Base-by-base conservation (phyloP, 2,329 filamentous ascomycete genomes). In the Ceratocystis huliohia region DNA sequence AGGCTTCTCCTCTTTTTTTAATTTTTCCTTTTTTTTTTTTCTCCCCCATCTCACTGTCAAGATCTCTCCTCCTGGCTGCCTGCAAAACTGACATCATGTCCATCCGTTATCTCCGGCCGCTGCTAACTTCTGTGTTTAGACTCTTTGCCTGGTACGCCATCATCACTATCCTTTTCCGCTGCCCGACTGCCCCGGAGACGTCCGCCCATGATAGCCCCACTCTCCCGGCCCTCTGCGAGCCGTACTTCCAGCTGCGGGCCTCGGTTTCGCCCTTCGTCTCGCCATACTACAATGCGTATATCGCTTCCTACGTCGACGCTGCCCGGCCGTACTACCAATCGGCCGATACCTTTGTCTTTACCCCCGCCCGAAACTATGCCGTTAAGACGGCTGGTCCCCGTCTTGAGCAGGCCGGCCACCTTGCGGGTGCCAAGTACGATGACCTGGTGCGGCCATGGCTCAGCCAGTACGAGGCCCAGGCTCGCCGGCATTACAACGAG, bases 61-160 rank as follows among this genome's bases (percentile, higher is more conserved):
- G 22, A n/a, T 45, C 10, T 30, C 57, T 4, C 8, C 59, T 41
- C 57, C 22, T 45, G 28, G 2, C 37, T 45, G 10, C 57, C 28
- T 15, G 33, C 53, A 66, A 41, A 45, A 15, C 33, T 8, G 25
- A 41, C 28, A 20, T 25, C 30, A 48, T 50, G 20, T n/a, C 44
- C 20, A n/a, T 10, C 20, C 48, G 48, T 6, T 6, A 15, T 53
- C n/a, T 22, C 33, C 17, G 50, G 13, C 28, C 30, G 15, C 41
- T 25, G 37, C 50, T 65, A 61, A 61, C 50, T 5, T 33, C 33
- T 4, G 22, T 63, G 25, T 50, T 2, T 69, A 93, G 93, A 72
- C 75, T 96, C 57, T 75, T 87, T 67, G 88, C 90, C 22, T 99
- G 93, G 93, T 96, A 94, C 74, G 82, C 86, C 45, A 85, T 97